phyloP scores from a whole-genome alignment of 345 rosid genomes.

The Linum trigynum region DNA sequence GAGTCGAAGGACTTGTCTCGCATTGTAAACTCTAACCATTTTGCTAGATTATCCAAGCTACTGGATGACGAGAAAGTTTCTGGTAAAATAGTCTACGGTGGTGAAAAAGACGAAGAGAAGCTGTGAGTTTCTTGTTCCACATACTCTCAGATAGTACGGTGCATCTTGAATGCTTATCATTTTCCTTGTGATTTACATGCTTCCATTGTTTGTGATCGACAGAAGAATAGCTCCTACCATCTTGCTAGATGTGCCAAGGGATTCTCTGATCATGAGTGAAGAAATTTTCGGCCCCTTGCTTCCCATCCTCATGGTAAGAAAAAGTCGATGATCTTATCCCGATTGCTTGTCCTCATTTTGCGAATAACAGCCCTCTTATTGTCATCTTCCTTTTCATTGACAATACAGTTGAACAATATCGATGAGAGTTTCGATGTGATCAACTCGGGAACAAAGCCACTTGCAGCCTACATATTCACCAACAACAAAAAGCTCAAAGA shows the following conservation, averaged over 20 bases:
- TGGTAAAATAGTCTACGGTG: constrained; percentile 68
- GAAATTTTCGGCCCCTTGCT: constrained; percentile 97
- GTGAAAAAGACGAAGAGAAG: constrained; percentile 52
- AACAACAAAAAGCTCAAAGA: constrained; percentile 57
- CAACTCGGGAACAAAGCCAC: constrained; percentile 71
- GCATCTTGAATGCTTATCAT: not conserved
- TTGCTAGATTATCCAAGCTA: constrained; percentile 56
- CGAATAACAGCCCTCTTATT: not conserved
- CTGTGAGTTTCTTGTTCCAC: constrained; percentile 45
- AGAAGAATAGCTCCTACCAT: constrained; percentile 84
- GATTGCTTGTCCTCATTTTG: not conserved
- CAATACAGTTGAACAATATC: constrained; percentile 55
- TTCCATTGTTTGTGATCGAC: constrained; percentile 14
- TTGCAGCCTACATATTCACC: constrained; percentile 85
- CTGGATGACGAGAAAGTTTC: constrained; percentile 83
- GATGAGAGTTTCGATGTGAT: constrained; percentile 75
- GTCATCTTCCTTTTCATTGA: not conserved
- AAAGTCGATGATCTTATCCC: not conserved
- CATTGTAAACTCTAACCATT: constrained; percentile 75
- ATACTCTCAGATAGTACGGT: not conserved
- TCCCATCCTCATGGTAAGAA: constrained; percentile 60
- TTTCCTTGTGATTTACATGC: constrained; percentile 1
- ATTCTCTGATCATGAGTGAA: constrained; percentile 74
- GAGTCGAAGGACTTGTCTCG: constrained; percentile 79
- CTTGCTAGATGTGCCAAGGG: constrained; percentile 69